Percentiles rank a stretch among this genome's conserved stretches.
These are phyloP conservation scores for Suillus plorans DNA, from an alignment of 768 basidiomycete species.

Conservation along the genomic window DNA sequence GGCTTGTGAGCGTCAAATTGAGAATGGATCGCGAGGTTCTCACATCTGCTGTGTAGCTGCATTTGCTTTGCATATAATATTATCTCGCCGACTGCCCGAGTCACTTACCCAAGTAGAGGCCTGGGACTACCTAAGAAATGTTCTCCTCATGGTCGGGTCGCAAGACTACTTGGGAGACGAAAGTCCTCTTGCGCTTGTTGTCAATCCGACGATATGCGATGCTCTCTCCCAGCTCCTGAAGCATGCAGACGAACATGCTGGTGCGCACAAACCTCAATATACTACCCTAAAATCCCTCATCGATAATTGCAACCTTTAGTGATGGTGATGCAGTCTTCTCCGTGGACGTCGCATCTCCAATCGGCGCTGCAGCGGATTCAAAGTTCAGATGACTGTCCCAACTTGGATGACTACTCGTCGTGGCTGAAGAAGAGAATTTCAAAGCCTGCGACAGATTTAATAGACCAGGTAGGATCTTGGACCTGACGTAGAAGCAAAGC, in stretches of 20 bases:
- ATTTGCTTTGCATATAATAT: constrained; percentile 44
- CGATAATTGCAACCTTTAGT: not conserved
- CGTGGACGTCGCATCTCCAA: constrained; percentile 51
- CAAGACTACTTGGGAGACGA: constrained; percentile 45
- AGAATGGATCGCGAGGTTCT: constrained; percentile 5
- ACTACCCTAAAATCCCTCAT: not conserved
- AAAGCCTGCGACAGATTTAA: constrained; percentile 22
- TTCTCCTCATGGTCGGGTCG: constrained; percentile 47
- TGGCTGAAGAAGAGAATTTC: constrained; percentile 34
- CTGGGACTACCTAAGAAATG: constrained; percentile 47
- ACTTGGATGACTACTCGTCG: constrained; percentile 23
- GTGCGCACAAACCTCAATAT: constrained; percentile 22
- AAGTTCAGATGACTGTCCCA: constrained; percentile 9
- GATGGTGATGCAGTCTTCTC: constrained; percentile 15
- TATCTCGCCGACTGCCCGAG: constrained; percentile 26
- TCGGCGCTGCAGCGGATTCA: constrained; percentile 36
- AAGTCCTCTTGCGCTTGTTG: constrained; percentile 49
- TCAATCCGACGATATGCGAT: constrained; percentile 48
- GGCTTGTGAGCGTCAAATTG: constrained; percentile 37
- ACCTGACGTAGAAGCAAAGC: not conserved
- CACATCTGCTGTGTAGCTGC: constrained; percentile 34
- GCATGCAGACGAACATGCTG: constrained; percentile 18
- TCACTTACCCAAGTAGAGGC: constrained; percentile 44
- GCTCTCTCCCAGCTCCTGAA: constrained; percentile 44
- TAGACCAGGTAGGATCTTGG: constrained; percentile 26